Conservation (phyloP, 108 stramenopile genomes). For the Pseudonitzschia delicatissima region DNA sequence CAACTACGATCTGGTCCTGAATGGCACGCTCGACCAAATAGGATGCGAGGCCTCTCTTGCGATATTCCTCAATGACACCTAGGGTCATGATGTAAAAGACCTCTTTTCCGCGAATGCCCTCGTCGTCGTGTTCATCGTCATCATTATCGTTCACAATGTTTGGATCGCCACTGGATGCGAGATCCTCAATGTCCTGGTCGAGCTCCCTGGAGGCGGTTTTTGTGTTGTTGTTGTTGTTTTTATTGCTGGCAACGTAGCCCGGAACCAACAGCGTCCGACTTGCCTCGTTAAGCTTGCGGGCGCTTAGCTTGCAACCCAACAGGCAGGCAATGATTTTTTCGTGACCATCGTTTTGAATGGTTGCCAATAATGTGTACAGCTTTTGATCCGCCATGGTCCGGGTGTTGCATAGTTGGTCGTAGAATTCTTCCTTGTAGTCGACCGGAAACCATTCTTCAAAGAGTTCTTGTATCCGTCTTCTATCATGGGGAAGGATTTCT, state of each 20-base stretch:
- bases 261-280: constrained; percentile 49
- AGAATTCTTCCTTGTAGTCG: constrained; percentile 65
- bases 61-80: constrained; percentile 58
- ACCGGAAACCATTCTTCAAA: constrained; percentile 80
- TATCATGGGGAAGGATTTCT: constrained; percentile 46
- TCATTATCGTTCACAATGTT: not conserved
- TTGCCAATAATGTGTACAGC: constrained; percentile 34
- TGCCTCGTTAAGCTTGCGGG: constrained; percentile 11
- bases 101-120: not conserved
- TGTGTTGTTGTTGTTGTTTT: not conserved
- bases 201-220: not conserved
- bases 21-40: constrained; percentile 46
- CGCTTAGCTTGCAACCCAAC: constrained; percentile 35
- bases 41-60: constrained; percentile 63
- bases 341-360: not conserved
- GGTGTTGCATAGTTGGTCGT: constrained; percentile 43
- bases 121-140: not conserved
- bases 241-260: constrained; percentile 15
- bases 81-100: constrained; percentile 90
- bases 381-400: constrained; percentile 30
- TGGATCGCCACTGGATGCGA: not conserved
- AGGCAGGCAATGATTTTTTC: constrained; percentile 48
- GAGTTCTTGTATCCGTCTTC: constrained; percentile 48
- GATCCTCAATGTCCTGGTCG: not conserved
- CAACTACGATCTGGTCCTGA: not conserved